A percentile compares a stretch with the other conserved stretches of the same genome.
phyloP scores from a whole-genome alignment of 257 asterid species.

The Eucommia ulmoides region DNA sequence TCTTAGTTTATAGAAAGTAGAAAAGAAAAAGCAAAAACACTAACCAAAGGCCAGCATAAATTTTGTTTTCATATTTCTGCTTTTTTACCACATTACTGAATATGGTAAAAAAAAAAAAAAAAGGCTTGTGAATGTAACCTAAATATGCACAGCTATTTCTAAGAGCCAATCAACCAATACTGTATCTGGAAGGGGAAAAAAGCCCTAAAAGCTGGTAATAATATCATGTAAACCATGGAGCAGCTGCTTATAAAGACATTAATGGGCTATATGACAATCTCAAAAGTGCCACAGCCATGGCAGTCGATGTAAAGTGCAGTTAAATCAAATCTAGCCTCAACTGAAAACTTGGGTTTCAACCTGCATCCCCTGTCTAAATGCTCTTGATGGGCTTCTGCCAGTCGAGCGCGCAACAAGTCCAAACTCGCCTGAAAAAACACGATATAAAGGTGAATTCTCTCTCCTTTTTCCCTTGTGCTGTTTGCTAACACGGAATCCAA shows the following conservation, averaged over 20 bases:
- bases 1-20: no score
- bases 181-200: no score
- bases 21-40: no score
- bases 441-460: background rate
- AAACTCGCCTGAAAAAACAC: conserved; percentile 41
- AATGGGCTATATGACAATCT: conserved; percentile 42
- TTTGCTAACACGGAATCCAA: background rate
- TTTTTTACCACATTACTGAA: no score
- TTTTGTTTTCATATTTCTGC: no score
- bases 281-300: conserved; percentile 54
- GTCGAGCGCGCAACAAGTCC: conserved; percentile 38
- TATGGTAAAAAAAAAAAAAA: no score
- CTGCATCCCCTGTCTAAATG: conserved; percentile 83
- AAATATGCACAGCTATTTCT: no score
- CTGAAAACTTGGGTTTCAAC: conserved; percentile 54
- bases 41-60: no score
- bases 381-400: conserved; percentile 74
- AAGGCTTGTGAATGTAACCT: no score
- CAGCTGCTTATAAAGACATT: conserved; percentile 2
- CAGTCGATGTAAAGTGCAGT: conserved; percentile 74
- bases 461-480: background rate
- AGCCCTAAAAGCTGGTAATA: no score
- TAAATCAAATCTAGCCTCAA: conserved; percentile 52
- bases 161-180: no score
- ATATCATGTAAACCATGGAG: no score